phyloP scores from a whole-genome alignment of 2,329 filamentous ascomycete genomes.

The Trichophyton mentagrophytes region DNA sequence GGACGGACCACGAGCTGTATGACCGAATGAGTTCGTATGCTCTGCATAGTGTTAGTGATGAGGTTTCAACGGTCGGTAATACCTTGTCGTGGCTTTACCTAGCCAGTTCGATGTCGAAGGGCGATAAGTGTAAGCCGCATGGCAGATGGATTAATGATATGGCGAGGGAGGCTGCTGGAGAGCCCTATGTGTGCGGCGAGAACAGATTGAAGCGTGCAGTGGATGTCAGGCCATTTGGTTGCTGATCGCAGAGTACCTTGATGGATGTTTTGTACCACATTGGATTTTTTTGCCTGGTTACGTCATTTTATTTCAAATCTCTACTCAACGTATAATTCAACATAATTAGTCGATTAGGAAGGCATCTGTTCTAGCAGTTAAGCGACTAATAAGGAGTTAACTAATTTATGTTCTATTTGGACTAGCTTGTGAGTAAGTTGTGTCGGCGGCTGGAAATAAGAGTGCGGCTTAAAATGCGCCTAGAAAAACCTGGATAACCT shows the following conservation, averaged over 20 bases:
- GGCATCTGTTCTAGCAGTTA: no score
- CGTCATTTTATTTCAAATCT: background rate
- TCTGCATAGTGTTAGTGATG: conserved; percentile 56
- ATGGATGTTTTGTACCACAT: no score
- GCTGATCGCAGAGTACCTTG: background rate
- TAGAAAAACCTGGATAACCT: no score
- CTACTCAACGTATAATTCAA: background rate
- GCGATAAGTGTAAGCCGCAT: conserved; percentile 44
- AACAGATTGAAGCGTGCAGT: conserved; percentile 38
- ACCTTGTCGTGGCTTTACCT: conserved; percentile 65
- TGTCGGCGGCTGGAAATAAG: background rate
- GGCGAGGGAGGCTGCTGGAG: conserved; percentile 51
- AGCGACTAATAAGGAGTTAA: no score
- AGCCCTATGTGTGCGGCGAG: conserved; percentile 47
- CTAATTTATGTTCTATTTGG: no score
- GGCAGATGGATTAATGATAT: conserved; percentile 62
- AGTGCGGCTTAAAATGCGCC: no score
- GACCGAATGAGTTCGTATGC: conserved; percentile 54
- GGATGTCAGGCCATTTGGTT: background rate
- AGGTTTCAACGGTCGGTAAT: conserved; percentile 71
- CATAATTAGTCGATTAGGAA: no score
- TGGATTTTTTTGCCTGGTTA: background rate
- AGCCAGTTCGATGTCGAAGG: conserved; percentile 52
- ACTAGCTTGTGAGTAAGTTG: no score
- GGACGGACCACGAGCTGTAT: conserved; percentile 40